These are phyloP conservation scores for Diplodia seriata DNA, from an alignment of 2,329 filamentous ascomycete species.

Conservation along the genomic window DNA sequence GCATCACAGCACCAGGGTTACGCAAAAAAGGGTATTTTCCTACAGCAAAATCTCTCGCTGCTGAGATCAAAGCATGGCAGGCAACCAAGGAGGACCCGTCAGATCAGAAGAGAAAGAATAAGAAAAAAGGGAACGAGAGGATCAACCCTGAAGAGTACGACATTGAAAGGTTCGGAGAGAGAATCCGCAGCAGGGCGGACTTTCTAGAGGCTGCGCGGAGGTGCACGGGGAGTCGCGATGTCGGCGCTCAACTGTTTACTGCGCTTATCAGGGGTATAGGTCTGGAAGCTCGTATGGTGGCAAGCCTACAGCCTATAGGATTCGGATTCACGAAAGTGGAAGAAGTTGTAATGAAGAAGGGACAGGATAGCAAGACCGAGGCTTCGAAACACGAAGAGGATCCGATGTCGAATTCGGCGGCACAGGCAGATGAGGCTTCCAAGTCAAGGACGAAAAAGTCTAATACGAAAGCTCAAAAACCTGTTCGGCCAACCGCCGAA, in stretches of 20 bases:
- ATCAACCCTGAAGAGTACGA: conserved; percentile 59
- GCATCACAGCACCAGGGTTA: conserved; percentile 76
- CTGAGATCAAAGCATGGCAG: conserved; percentile 74
- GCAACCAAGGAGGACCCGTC: conserved; percentile 48
- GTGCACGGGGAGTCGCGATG: conserved; percentile 82
- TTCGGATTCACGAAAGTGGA: conserved; percentile 92
- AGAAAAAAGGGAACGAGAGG: neutral
- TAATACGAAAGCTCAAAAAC: conserved; percentile 14
- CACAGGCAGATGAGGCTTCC: conserved; percentile 36
- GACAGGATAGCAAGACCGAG: conserved; percentile 38
- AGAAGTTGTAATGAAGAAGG: conserved; percentile 65
- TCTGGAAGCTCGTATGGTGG: conserved; percentile 82
- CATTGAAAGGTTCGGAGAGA: conserved; percentile 74
- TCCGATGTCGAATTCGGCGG: conserved; percentile 26
- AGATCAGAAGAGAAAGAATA: neutral
- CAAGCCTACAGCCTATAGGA: conserved; percentile 82
- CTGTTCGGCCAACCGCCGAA: conserved; percentile 13
- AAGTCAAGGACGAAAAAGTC: conserved; percentile 14
- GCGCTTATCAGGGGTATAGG: conserved; percentile 81
- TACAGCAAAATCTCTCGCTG: conserved; percentile 70
- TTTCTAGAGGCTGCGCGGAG: conserved; percentile 73
- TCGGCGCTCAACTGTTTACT: conserved; percentile 89
- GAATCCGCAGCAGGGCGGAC: conserved; percentile 68
- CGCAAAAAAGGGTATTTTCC: conserved; percentile 91
- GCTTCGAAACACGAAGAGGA: conserved; percentile 33